These are phyloP conservation scores for Suhomyces vadensis DNA, from an alignment of 805 yeast species.

Conservation along the genomic window DNA sequence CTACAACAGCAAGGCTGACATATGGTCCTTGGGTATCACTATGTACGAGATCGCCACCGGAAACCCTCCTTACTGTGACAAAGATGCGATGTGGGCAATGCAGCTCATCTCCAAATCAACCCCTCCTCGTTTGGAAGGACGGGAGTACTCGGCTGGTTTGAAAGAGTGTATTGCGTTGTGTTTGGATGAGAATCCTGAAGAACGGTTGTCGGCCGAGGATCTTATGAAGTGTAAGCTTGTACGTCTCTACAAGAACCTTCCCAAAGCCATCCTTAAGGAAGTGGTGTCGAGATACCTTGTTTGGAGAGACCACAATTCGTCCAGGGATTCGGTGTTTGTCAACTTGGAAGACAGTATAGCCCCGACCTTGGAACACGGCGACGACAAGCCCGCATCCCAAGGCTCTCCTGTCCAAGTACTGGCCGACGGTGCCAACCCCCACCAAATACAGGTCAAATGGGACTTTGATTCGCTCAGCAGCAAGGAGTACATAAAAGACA, in stretches of 20 bases:
- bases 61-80: constrained; percentile 95
- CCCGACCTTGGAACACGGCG: neutral
- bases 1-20: constrained; percentile 90
- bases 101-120: constrained; percentile 88
- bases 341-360: constrained; percentile 18
- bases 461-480: constrained; percentile 83
- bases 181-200: constrained; percentile 89
- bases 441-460: constrained; percentile 64
- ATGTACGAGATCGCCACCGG: constrained; percentile 94
- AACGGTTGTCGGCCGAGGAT: constrained; percentile 85
- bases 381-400: neutral
- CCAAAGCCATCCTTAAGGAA: constrained; percentile 67
- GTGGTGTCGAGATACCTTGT: constrained; percentile 68
- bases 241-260: constrained; percentile 55
- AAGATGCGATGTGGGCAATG: constrained; percentile 94
- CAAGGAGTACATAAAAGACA: constrained; percentile 70
- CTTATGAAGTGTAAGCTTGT: constrained; percentile 74
- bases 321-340: constrained; percentile 51
- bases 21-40: constrained; percentile 97
- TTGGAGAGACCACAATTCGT: constrained; percentile 69
- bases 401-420: neutral
- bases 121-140: constrained; percentile 93
- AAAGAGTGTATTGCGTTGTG: constrained; percentile 91
- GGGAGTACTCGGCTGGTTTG: constrained; percentile 69
- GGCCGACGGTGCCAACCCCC: neutral